Base-by-base conservation (phyloP, 345 rosid species). In the Murraya paniculata region DNA sequence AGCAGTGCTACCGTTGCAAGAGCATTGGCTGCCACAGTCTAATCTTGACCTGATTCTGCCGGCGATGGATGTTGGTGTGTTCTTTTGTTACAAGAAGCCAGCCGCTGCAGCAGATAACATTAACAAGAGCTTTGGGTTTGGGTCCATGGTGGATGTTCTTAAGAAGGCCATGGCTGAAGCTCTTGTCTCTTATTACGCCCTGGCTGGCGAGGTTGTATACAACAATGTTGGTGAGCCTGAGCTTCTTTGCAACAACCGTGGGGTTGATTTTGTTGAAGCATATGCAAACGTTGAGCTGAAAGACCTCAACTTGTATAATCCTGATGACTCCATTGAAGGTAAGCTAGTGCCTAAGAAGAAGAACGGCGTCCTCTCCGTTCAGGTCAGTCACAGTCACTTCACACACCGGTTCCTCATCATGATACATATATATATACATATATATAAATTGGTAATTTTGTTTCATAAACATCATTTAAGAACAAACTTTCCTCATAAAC, bases 1-100 rank as follows among this genome's bases (percentile, higher is more conserved):
- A 18, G 86, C 98, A 8, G 85, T 75, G 69, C 84, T 90, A 5
- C 97, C 98, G 31, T 53, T 88, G 73, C 98, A 89, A 74, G 86
- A 90, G 66, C 97, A 91, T 60, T 89, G 98, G 97, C 87, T 94
- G 53, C 98, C 95, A 7, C 83, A 88, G 71, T 93, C 98, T 25
- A 94, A 93, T 89, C 91, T 94, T 4, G 98, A 94, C 88, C 80
- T 94, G 80, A 88, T 93, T 45, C 85, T 94, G 38, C 98, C 98
- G 71, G 91, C 93, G 0, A 1, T 93, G 16, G 78, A 91, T 25
- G 89, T 93, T 22, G 81, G 85, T 31, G 87, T 91, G 64, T 88
- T 93, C 89, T 93, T 91, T 58, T 95, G 90, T 77, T 95, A 90
- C 86, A 78, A 82, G 41, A 81, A 83, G 22, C 82, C 77, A 19